These are phyloP conservation scores for Diplotaxis tenuifolia DNA, from an alignment of 345 rosid genomes.

Conservation along the genomic window DNA sequence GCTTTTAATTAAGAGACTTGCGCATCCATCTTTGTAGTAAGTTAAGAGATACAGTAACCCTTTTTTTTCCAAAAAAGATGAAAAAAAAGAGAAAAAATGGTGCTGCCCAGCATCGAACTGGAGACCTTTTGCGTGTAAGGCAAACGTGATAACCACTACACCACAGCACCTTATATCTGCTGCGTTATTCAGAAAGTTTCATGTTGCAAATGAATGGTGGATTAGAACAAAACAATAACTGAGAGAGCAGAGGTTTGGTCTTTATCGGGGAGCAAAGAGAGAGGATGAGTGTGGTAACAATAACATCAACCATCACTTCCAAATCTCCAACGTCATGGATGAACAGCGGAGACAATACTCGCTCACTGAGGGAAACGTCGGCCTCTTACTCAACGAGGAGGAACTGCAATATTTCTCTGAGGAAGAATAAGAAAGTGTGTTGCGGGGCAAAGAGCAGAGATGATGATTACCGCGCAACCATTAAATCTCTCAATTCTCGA, in stretches of 20 bases:
- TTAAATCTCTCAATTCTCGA: constrained; percentile 79
- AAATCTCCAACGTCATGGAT: constrained; percentile 28
- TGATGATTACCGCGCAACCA: constrained; percentile 85
- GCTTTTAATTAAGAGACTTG: neutral
- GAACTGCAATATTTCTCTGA: neutral
- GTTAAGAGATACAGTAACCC: neutral
- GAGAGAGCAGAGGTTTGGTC: neutral
- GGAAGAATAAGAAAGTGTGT: constrained; percentile 19
- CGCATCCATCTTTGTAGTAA: neutral
- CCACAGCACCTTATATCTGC: constrained; percentile 23
- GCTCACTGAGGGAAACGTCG: constrained; percentile 10
- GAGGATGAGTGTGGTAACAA: constrained; percentile 1
- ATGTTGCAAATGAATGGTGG: neutral
- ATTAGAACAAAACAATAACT: neutral
- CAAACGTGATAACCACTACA: constrained; percentile 42
- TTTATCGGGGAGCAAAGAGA: neutral
- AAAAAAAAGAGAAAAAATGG: neutral
- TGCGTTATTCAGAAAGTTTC: neutral
- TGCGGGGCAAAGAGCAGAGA: constrained; percentile 56
- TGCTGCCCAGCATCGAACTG: constrained; percentile 38
- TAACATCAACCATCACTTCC: constrained; percentile 29
- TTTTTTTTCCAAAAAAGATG: neutral
- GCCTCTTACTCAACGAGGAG: constrained; percentile 14
- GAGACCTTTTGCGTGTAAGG: constrained; percentile 34
- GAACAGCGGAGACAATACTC: neutral